Evolutionary conservation across 768 basidiomycete species (phyloP).

Genomic region (Auricularia sp.): DNA sequence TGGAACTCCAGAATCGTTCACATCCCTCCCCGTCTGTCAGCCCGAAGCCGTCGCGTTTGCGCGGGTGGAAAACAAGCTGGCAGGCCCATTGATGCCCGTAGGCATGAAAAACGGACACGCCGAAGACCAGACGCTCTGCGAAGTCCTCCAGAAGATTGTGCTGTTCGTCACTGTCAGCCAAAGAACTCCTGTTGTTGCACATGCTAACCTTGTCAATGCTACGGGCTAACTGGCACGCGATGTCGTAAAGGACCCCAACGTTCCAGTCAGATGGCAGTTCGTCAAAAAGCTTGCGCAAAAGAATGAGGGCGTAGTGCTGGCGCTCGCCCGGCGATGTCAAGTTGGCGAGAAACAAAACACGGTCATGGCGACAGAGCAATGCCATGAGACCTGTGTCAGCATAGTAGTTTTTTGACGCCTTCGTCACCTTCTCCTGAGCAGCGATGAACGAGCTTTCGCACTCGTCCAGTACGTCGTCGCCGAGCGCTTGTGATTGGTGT

Average conservation of each 20-base stretch:
- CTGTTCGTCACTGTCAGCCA: background rate
- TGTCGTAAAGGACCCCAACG: conserved; percentile 20
- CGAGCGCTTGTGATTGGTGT: background rate
- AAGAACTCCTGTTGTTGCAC: background rate
- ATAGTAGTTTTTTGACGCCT: conserved; percentile 9
- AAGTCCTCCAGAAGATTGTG: conserved; percentile 8
- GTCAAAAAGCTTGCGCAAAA: conserved; percentile 21
- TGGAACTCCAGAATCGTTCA: conserved; percentile 24
- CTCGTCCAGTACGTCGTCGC: background rate
- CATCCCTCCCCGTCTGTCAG: conserved; percentile 27
- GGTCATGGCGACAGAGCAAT: conserved; percentile 12
- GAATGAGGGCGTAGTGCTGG: conserved; percentile 27
- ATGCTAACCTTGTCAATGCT: conserved; percentile 12
- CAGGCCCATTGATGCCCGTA: conserved; percentile 31
- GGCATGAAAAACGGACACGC: conserved; percentile 28
- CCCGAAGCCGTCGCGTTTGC: conserved; percentile 20
- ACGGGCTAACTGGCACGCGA: conserved; percentile 27
- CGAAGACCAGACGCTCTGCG: conserved; percentile 16
- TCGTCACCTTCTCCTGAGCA: conserved; percentile 4
- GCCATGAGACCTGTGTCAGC: conserved; percentile 13
- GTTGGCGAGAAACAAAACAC: conserved; percentile 25
- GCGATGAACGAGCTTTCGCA: conserved; percentile 7
- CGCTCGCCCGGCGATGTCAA: conserved; percentile 30
- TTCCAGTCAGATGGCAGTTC: conserved; percentile 21
- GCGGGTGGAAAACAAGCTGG: conserved; percentile 26